Conservation (phyloP, 768 basidiomycete species). For the Hydnomerulius pinastri region DNA sequence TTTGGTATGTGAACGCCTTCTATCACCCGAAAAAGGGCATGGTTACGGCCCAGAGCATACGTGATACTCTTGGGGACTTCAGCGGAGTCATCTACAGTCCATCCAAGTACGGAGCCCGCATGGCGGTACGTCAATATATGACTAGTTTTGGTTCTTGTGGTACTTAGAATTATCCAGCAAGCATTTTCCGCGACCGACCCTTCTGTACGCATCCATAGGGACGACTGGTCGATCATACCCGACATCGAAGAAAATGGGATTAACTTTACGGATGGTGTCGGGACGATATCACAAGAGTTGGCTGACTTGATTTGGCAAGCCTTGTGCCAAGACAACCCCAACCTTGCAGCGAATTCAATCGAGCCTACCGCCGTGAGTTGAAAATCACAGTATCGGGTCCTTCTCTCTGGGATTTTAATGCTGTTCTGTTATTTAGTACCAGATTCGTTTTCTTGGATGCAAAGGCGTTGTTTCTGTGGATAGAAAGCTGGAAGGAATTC, state of each 20-base stretch:
- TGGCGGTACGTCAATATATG: conserved; percentile 42
- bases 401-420: not conserved
- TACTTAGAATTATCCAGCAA: conserved; percentile 40
- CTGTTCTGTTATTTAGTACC: conserved; percentile 47
- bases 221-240: conserved; percentile 63
- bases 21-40: conserved; percentile 40
- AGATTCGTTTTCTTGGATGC: conserved; percentile 81
- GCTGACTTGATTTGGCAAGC: conserved; percentile 60
- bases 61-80: conserved; percentile 70
- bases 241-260: conserved; percentile 51
- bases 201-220: conserved; percentile 54
- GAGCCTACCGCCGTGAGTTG: conserved; percentile 63
- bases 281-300: conserved; percentile 68
- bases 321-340: conserved; percentile 46
- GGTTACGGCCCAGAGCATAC: conserved; percentile 60
- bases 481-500: conserved; percentile 48
- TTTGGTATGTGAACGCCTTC: conserved; percentile 81
- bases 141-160: not conserved
- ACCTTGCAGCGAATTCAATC: conserved; percentile 35
- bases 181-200: conserved; percentile 83
- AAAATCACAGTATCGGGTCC: not conserved
- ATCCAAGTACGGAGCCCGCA: conserved; percentile 80
- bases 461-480: conserved; percentile 83
- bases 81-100: conserved; percentile 55
- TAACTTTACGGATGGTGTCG: conserved; percentile 78